A percentile compares a stretch with the other conserved stretches of the same genome.
Evolutionary conservation across 1,284 basidiomycete genomes (phyloP).

Genomic region (Entoloma clypeatum): DNA sequence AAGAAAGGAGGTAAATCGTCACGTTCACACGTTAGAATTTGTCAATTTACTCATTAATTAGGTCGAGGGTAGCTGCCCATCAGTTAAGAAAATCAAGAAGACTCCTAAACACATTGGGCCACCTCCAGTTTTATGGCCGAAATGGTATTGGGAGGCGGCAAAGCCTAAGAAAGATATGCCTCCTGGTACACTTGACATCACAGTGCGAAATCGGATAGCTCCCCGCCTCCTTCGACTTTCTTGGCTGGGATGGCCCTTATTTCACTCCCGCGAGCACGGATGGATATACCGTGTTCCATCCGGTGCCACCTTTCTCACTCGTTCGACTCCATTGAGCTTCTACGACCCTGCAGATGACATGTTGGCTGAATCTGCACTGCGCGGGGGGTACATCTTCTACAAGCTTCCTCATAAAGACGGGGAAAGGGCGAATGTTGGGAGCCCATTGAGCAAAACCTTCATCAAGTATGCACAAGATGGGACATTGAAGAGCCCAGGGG

Average conservation of each 20-base stretch:
- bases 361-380: slow-evolving; percentile 44
- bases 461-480: slow-evolving; percentile 86
- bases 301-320: slow-evolving; percentile 32
- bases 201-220: slow-evolving; percentile 79
- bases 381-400: slow-evolving; percentile 64
- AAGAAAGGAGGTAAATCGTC: slow-evolving; percentile 24
- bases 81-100: slow-evolving; percentile 10
- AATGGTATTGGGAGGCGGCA: slow-evolving; percentile 95
- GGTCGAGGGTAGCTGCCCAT: slow-evolving; percentile 4
- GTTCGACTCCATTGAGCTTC: slow-evolving; percentile 49
- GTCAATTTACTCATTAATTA: slow-evolving; percentile 3
- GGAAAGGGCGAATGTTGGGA: slow-evolving; percentile 91
- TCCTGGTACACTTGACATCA: slow-evolving; percentile 78
- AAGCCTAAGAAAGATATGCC: slow-evolving; percentile 62
- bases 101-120: slow-evolving; percentile 37
- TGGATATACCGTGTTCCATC: slow-evolving; percentile 85
- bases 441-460: slow-evolving; percentile 87
- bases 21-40: not conserved
- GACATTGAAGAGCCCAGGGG: slow-evolving; percentile 73
- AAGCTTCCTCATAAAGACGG: slow-evolving; percentile 97
- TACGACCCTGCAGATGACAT: slow-evolving; percentile 57
- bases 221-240: slow-evolving; percentile 85
- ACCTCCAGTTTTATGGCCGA: slow-evolving; percentile 65
- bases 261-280: slow-evolving; percentile 84
- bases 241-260: slow-evolving; percentile 86